Evolutionary conservation across 192 early-diverging fungal genomes (phyloP).

Genomic region (Umbelopsis sp.): DNA sequence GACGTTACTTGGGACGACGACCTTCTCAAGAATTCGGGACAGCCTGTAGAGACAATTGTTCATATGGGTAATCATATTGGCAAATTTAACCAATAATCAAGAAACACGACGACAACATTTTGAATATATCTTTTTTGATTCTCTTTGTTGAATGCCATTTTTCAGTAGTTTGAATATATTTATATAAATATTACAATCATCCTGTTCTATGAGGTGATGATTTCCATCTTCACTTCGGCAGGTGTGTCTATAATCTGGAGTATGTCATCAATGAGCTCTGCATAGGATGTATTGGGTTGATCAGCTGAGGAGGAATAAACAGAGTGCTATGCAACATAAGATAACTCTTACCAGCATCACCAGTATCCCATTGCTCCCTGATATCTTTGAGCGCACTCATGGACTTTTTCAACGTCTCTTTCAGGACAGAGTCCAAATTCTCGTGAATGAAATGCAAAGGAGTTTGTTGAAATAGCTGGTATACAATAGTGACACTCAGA

Average conservation of each 20-base stretch:
- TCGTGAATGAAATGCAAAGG: not conserved
- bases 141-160: not conserved
- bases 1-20: conserved; percentile 69
- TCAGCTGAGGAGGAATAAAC: not conserved
- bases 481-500: not conserved
- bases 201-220: not conserved
- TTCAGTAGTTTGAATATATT: not conserved
- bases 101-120: not conserved
- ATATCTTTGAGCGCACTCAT: not conserved
- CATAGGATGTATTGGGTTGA: not conserved
- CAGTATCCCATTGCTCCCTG: not conserved
- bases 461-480: not conserved
- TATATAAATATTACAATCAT: not conserved
- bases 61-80: conserved; percentile 44
- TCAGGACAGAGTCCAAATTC: not conserved
- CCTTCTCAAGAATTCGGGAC: conserved; percentile 52
- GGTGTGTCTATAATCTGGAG: not conserved
- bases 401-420: not conserved
- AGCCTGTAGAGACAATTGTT: conserved; percentile 64
- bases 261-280: not conserved
- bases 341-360: not conserved
- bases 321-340: not conserved
- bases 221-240: conserved; percentile 5
- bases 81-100: not conserved
- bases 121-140: not conserved